Evolutionary conservation across 306 rosid species (phyloP).

Genomic region (Inga laurina): DNA sequence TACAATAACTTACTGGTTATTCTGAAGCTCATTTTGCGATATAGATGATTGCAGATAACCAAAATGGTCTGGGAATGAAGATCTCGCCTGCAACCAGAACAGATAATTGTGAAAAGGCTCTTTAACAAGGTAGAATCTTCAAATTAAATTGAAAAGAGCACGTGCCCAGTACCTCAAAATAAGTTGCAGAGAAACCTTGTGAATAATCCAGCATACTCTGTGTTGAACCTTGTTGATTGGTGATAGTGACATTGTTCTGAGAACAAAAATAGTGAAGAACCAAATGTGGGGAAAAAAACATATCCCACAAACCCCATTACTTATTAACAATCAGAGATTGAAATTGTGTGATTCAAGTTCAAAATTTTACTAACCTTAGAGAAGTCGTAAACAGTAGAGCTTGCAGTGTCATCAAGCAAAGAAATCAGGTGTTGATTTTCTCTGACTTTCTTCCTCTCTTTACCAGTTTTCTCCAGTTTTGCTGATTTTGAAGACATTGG

Average conservation of each 20-base stretch:
- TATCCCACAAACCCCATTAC: background rate
- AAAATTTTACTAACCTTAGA: conserved; percentile 66
- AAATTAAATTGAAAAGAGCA: background rate
- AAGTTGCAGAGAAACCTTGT: conserved; percentile 83
- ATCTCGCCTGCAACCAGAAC: conserved; percentile 57
- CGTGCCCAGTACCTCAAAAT: conserved; percentile 61
- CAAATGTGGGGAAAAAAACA: background rate
- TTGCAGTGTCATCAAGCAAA: conserved; percentile 89
- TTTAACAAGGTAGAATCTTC: background rate
- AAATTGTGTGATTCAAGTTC: conserved; percentile 10
- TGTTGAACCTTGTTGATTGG: conserved; percentile 54
- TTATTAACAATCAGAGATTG: background rate
- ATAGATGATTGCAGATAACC: conserved; percentile 58
- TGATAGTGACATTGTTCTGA: conserved; percentile 52
- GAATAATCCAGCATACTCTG: conserved; percentile 63
- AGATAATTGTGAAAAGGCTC: conserved; percentile 15
- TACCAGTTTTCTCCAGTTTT: conserved; percentile 34
- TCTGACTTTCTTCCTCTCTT: conserved; percentile 50
- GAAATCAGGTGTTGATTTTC: conserved; percentile 46
- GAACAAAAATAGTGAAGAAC: conserved; percentile 18
- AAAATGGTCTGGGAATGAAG: conserved; percentile 64
- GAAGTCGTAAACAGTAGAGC: conserved; percentile 68
- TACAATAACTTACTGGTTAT: conserved; percentile 52
- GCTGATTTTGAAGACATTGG: conserved; percentile 38
- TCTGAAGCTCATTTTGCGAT: conserved; percentile 61